phyloP scores from a whole-genome alignment of 2,329 filamentous ascomycete genomes.

The Exophiala lecanii-corni region DNA sequence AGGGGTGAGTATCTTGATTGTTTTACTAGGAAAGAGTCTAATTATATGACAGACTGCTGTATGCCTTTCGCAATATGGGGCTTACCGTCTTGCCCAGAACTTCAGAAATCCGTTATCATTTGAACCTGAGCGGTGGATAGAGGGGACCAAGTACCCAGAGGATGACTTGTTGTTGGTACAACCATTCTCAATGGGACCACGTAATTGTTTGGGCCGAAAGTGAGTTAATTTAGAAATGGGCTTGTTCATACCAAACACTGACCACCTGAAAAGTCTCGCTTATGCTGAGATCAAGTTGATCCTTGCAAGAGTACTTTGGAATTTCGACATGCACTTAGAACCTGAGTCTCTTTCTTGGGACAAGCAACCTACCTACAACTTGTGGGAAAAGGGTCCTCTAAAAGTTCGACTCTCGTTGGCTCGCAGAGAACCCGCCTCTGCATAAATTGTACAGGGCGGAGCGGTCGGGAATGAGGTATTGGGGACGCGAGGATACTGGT shows the following conservation, averaged over 20 bases:
- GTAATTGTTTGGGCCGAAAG: constrained; percentile 30
- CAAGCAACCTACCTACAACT: background rate
- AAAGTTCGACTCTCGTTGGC: too few relatives aligned
- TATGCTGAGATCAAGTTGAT: constrained; percentile 30
- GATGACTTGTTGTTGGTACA: constrained; percentile 6
- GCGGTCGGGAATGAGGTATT: too few relatives aligned
- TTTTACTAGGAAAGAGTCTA: background rate
- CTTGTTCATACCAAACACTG: background rate
- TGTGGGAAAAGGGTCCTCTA: background rate
- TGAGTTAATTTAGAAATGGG: constrained; percentile 10
- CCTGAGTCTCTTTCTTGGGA: background rate
- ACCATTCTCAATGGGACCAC: constrained; percentile 25
- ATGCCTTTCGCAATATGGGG: constrained; percentile 25
- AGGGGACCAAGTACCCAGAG: background rate
- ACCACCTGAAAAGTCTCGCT: constrained; percentile 26
- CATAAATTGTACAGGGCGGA: too few relatives aligned
- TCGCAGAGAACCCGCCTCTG: too few relatives aligned
- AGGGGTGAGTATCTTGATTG: constrained; percentile 11
- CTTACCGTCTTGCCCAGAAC: constrained; percentile 22
- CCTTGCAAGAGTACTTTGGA: constrained; percentile 23
- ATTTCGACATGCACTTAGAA: constrained; percentile 22
- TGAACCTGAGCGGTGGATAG: background rate
- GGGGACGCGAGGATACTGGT: too few relatives aligned
- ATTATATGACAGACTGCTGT: constrained; percentile 17
- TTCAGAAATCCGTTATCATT: constrained; percentile 12